Base-by-base conservation (phyloP, 2,329 filamentous ascomycete species). In the Colletotrichum abscissum region DNA sequence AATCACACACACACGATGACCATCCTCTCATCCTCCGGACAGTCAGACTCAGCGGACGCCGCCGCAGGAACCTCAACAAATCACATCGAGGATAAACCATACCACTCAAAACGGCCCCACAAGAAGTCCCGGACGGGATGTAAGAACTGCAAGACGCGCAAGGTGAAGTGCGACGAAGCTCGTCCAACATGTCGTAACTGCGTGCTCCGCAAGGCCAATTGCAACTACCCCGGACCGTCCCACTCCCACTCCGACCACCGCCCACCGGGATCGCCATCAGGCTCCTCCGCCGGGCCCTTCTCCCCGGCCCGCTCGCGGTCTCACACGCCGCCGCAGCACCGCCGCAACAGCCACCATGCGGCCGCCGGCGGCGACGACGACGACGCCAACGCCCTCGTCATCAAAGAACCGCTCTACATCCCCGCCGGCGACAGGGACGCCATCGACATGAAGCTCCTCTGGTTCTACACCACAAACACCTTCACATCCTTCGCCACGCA, bases 41-140 rank as follows among this genome's bases (percentile, higher is more conserved):
- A 66, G 33, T 30, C 65, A 30, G 52, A 56, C 38, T 24, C 57
- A 22, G 24, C 69, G 42, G 28, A 35, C 14, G 52, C 33, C 30
- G 7, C 49, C 49, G 22, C 22, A 28, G 24, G 28, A 52, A 19
- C 16, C 30, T 28, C 57, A 28, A 38, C 46, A 22, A 69, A 28
- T 30, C 66, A 62, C 12, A 52, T 59, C 33, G 71, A 73, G 26
- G 71, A 73, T 16, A 73, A 71, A 49, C 71, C 82, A 1, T 87
- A 84, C 64, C 81, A 85, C 68, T 74, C 84, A 63, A 90, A 90
- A 78, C 84, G 88, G 12, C 87, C 88, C 60, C 88, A 90, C 78
- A 87, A 83, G 75, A 90, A 90, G 79, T 89, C 88, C 1, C 82
- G 88, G 35, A 81, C 83, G 2, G 88, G 88, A 6, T 90, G 88